Evolutionary conservation across 148 eudicot genomes (phyloP).

Genomic region (Rhododendron ferrugineum): DNA sequence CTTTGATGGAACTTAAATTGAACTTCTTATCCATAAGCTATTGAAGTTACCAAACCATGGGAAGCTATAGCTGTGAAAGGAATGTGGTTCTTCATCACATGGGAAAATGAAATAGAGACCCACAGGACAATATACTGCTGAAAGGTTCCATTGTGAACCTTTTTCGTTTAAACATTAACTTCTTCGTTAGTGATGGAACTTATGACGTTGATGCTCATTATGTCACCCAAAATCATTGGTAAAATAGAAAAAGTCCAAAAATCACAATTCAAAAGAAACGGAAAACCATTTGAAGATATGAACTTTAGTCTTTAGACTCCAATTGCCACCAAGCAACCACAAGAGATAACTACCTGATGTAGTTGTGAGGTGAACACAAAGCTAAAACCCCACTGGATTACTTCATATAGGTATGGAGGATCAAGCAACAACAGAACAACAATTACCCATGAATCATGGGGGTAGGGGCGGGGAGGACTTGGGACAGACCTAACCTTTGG

Average conservation of each 20-base stretch:
- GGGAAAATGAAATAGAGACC: background rate
- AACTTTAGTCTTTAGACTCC: no score
- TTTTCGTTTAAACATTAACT: background rate
- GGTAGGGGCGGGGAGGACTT: background rate
- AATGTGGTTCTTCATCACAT: background rate
- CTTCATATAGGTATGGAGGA: background rate
- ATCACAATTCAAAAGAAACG: background rate
- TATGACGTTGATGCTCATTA: background rate
- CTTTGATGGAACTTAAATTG: background rate
- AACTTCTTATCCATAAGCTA: background rate
- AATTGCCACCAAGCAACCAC: background rate
- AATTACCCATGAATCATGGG: background rate
- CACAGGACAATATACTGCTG: no score
- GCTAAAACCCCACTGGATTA: background rate
- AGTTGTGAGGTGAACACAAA: background rate
- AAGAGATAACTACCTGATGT: background rate
- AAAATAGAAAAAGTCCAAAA: background rate
- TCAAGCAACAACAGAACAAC: background rate
- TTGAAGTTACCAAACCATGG: background rate
- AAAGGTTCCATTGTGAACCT: background rate
- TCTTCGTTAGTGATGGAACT: background rate
- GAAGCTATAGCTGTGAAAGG: background rate
- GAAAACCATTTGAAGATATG: background rate
- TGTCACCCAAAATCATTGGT: background rate
- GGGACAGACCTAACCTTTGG: background rate